phyloP scores from a whole-genome alignment of 805 yeast genomes.

The Scheffersomyces spartinae region DNA sequence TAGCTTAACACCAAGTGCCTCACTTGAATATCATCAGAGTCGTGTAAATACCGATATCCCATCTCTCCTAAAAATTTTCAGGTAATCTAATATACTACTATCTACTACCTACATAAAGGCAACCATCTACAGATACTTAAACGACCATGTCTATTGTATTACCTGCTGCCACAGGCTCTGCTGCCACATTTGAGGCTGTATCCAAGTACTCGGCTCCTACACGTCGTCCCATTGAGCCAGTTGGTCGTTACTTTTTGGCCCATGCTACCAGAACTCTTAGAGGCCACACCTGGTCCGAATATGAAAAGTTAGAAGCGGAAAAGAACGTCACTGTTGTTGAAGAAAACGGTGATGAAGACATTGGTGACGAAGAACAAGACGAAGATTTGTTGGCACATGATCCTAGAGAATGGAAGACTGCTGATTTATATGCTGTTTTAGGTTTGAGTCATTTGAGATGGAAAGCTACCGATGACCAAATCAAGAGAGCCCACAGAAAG shows the following conservation, averaged over 20 bases:
- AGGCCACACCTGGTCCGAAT: conserved; percentile 98
- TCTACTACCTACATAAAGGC: too few relatives aligned
- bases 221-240: conserved; percentile 88
- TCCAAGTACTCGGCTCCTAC: conserved; percentile 46
- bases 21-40: too few relatives aligned
- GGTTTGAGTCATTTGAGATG: conserved; percentile 87
- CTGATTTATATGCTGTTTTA: conserved; percentile 92
- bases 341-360: conserved; percentile 48
- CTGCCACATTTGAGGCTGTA: conserved; percentile 39
- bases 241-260: conserved; percentile 89
- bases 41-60: too few relatives aligned
- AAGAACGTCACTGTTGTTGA: conserved; percentile 67
- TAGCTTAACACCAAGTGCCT: too few relatives aligned
- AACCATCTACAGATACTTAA: too few relatives aligned
- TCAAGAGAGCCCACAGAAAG: conserved; percentile 93
- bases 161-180: conserved; percentile 38
- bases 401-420: conserved; percentile 97
- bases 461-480: conserved; percentile 85
- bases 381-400: conserved; percentile 72
- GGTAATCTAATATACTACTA: too few relatives aligned
- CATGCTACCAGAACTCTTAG: conserved; percentile 93
- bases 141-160: conserved; percentile 34
- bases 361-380: conserved; percentile 62
- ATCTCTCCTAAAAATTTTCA: too few relatives aligned
- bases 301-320: conserved; percentile 86